Evolutionary conservation across 75 land plant genomes (phyloP).

Genomic region (Cunninghamia lanceolata): DNA sequence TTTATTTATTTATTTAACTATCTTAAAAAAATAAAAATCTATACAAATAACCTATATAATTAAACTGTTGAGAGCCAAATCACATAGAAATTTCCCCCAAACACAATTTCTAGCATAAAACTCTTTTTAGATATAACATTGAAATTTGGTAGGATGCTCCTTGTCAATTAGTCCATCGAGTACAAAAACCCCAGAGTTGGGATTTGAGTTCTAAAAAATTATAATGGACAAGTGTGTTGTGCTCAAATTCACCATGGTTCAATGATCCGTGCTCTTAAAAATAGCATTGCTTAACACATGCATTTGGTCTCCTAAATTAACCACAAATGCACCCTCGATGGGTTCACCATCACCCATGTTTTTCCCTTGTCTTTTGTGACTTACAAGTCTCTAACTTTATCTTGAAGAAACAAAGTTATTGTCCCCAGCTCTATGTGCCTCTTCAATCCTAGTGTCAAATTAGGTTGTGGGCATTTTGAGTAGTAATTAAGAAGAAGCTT

Average conservation of each 20-base stretch:
- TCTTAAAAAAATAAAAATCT: no score
- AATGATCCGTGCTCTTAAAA: conserved; percentile 68
- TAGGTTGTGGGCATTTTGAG: conserved; percentile 38
- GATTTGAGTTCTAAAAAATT: no score
- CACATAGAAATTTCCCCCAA: no score
- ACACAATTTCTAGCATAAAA: no score
- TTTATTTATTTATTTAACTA: no score
- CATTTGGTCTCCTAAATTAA: conserved; percentile 33
- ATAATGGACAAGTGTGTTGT: conserved; percentile 49
- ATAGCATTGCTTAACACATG: conserved; percentile 65
- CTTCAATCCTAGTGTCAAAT: conserved; percentile 30
- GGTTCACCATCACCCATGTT: conserved; percentile 32
- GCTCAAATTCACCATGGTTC: conserved; percentile 71
- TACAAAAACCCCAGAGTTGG: no score
- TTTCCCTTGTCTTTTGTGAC: conserved; percentile 20
- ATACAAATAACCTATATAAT: no score
- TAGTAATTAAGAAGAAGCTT: conserved; percentile 35
- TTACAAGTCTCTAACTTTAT: conserved; percentile 25
- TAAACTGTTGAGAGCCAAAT: no score
- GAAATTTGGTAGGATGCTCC: no score
- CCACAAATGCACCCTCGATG: conserved; percentile 19
- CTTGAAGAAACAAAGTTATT: conserved; percentile 36
- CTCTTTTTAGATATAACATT: no score
- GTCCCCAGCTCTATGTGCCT: conserved; percentile 37
- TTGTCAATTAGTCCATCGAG: no score